Evolutionary conservation across 352 stramenopile species (phyloP).

Genomic region (Phytophthora rubi): DNA sequence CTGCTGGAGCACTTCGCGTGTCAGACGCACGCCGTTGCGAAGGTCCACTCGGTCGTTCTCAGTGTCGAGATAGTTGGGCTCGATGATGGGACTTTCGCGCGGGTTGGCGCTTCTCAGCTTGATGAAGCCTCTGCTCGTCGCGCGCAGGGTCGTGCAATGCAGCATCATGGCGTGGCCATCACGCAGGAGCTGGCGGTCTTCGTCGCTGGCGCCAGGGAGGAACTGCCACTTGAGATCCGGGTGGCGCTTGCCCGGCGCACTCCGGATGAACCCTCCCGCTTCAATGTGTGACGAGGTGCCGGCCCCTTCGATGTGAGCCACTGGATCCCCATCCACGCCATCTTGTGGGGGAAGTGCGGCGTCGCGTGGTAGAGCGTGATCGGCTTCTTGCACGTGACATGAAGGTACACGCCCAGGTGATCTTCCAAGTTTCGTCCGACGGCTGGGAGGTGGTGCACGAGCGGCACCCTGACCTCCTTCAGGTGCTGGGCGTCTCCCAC

Average conservation of each 20-base stretch:
- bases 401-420: constrained; percentile 85
- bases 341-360: constrained; percentile 71
- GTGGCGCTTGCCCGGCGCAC: constrained; percentile 63
- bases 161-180: constrained; percentile 78
- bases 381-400: constrained; percentile 82
- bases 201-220: constrained; percentile 59
- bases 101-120: constrained; percentile 73
- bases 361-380: constrained; percentile 87
- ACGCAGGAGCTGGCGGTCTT: constrained; percentile 25
- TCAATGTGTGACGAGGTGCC: constrained; percentile 80
- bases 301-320: constrained; percentile 64
- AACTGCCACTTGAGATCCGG: constrained; percentile 90
- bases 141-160: constrained; percentile 83
- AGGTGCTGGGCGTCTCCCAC: constrained; percentile 73
- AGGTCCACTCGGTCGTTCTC: constrained; percentile 65
- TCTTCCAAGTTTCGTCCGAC: constrained; percentile 89
- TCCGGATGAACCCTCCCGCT: constrained; percentile 67
- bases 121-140: constrained; percentile 80
- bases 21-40: constrained; percentile 69
- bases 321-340: constrained; percentile 75
- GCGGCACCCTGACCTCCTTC: constrained; percentile 62
- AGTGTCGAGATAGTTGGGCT: constrained; percentile 87
- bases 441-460: constrained; percentile 74
- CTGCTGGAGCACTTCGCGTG: constrained; percentile 85
- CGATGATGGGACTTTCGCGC: constrained; percentile 67